These are phyloP conservation scores for Schwanniomyces polymorphus DNA, from an alignment of 805 yeast species.

Conservation along the genomic window DNA sequence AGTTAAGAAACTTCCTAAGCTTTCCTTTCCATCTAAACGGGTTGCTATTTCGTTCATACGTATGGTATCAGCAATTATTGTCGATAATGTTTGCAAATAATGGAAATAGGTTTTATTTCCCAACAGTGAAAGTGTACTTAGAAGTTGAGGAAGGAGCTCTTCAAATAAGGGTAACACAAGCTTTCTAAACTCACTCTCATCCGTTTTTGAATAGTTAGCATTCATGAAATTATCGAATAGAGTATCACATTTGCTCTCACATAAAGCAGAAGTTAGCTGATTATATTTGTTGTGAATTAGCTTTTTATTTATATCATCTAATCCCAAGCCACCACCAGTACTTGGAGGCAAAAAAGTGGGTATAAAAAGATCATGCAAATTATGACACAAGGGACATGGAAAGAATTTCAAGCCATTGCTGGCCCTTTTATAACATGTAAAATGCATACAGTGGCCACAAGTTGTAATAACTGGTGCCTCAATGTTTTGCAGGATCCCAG, in stretches of 20 bases:
- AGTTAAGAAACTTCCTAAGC: conserved; percentile 22
- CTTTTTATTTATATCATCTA: conserved; percentile 7
- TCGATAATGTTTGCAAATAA: conserved; percentile 19
- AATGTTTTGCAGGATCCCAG: conserved; percentile 10
- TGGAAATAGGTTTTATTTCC: conserved; percentile 10
- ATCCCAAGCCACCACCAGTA: conserved; percentile 15
- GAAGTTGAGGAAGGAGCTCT: conserved; percentile 12
- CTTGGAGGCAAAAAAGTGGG: conserved; percentile 39
- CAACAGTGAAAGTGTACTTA: not conserved
- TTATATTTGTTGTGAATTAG: conserved; percentile 17
- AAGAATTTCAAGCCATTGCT: conserved; percentile 23
- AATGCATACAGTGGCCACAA: conserved; percentile 58
- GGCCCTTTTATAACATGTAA: conserved; percentile 38
- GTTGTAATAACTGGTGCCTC: conserved; percentile 34
- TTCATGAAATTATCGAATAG: conserved; percentile 25
- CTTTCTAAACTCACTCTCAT: conserved; percentile 1
- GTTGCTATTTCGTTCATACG: conserved; percentile 60
- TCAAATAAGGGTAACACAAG: conserved; percentile 12
- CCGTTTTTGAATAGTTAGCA: conserved; percentile 17
- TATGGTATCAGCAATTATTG: conserved; percentile 47
- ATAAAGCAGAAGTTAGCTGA: conserved; percentile 20
- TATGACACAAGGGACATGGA: conserved; percentile 53
- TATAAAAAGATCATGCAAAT: conserved; percentile 42
- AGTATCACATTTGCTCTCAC: conserved; percentile 25
- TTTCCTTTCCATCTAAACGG: conserved; percentile 42